Evolutionary conservation across 306 rosid species (phyloP).

Genomic region (Ormosia semicastrata): DNA sequence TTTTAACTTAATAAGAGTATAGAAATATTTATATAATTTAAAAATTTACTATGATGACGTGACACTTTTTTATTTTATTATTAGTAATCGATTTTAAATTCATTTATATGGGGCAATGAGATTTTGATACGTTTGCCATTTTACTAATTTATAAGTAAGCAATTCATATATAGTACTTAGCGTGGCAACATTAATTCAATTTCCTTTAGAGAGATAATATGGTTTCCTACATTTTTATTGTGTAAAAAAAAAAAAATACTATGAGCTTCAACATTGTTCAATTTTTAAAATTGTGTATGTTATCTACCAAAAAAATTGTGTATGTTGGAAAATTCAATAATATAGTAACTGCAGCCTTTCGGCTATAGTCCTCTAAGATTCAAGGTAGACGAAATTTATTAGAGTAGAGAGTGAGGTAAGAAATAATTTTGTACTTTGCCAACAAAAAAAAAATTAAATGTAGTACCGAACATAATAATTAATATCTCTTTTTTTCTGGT

Average conservation of each 20-base stretch:
- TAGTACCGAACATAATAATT: not conserved
- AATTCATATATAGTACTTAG: not conserved
- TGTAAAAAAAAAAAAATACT: not conserved
- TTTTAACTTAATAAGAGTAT: too few species aligned
- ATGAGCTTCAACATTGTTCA: not conserved
- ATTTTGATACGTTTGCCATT: not conserved
- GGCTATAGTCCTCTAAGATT: not conserved
- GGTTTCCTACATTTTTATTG: not conserved
- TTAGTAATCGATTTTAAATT: too few species aligned
- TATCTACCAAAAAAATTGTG: not conserved
- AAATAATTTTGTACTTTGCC: not conserved
- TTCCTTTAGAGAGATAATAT: not conserved
- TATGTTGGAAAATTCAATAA: not conserved
- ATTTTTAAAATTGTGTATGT: not conserved
- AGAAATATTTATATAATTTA: too few species aligned
- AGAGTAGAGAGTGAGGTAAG: not conserved
- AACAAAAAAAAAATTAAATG: not conserved
- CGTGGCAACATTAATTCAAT: not conserved
- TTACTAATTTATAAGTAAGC: not conserved
- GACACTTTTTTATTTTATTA: too few species aligned
- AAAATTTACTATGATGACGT: too few species aligned
- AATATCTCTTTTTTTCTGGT: not conserved
- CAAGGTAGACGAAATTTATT: conserved; percentile 3
- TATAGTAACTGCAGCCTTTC: not conserved
- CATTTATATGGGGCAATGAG: not conserved